These are phyloP conservation scores for Penicillium janthinellum DNA, from an alignment of 2,329 filamentous ascomycete species.

Conservation along the genomic window DNA sequence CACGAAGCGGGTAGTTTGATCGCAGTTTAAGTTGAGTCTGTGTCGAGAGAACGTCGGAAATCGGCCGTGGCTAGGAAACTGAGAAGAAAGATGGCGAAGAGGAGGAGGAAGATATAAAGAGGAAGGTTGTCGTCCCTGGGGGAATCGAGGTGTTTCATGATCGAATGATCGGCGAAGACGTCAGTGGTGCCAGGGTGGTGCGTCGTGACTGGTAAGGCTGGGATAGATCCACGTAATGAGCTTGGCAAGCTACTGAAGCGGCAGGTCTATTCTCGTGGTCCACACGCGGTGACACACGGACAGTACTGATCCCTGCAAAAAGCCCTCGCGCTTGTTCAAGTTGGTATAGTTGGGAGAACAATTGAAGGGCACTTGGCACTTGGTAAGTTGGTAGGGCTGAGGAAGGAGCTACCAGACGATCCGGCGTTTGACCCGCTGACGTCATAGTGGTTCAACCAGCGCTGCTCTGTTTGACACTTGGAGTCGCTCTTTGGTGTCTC, in stretches of 20 bases:
- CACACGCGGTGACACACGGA: too few species aligned
- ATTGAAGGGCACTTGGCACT: not conserved
- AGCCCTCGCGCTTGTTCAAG: not conserved
- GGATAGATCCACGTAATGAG: not conserved
- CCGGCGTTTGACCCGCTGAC: conserved; percentile 7
- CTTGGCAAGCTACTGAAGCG: not conserved
- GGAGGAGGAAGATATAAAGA: conserved; percentile 32
- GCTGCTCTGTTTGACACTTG: too few species aligned
- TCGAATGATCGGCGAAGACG: conserved; percentile 14
- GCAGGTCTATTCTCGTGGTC: not conserved
- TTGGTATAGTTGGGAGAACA: not conserved
- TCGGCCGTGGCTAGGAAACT: conserved; percentile 28
- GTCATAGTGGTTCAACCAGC: not conserved
- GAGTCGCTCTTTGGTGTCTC: too few species aligned
- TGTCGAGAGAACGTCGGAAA: conserved; percentile 15
- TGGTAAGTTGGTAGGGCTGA: conserved; percentile 19
- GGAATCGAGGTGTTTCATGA: conserved; percentile 30
- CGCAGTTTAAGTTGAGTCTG: conserved; percentile 4
- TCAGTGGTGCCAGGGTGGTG: conserved; percentile 2
- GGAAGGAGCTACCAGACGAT: not conserved
- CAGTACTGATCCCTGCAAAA: not conserved
- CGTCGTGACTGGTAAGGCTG: not conserved
- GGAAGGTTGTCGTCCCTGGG: conserved; percentile 29
- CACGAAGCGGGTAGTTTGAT: not conserved
- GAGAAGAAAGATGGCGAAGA: conserved; percentile 30